These are phyloP conservation scores for Aegilops umbellulata DNA, from an alignment of 176 grass and related monocot genomes.

Conservation along the genomic window DNA sequence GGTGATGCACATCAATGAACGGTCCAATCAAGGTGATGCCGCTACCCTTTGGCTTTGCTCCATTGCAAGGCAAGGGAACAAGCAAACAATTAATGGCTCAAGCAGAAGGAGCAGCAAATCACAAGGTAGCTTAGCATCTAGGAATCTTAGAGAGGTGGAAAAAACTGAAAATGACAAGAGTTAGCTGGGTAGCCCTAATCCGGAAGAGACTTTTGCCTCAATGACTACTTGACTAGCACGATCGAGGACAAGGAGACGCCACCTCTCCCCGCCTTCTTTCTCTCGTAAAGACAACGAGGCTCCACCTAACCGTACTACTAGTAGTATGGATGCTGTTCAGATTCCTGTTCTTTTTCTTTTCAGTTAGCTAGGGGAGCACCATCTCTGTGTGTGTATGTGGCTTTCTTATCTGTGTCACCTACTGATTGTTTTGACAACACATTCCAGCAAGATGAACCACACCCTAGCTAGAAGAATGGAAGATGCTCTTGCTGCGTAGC, in stretches of 20 bases:
- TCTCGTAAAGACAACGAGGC: conserved; percentile 1
- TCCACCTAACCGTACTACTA: conserved; percentile 23
- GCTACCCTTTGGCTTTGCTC: background rate
- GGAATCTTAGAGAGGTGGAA: conserved; percentile 34
- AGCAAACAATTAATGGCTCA: background rate
- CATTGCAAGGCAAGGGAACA: conserved; percentile 8
- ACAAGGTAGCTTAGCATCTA: conserved; percentile 32
- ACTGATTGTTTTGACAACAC: conserved; percentile 31
- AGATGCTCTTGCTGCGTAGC: background rate
- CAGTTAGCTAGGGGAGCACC: conserved; percentile 12
- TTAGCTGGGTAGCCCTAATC: conserved; percentile 59
- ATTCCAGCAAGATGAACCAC: background rate
- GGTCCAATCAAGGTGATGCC: background rate
- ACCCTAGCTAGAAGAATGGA: background rate
- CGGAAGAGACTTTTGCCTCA: conserved; percentile 12
- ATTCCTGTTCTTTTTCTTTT: background rate
- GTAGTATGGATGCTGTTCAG: background rate
- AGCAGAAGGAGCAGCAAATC: background rate
- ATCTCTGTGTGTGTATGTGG: background rate
- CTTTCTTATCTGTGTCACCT: conserved; percentile 37
- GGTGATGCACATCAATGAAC: background rate
- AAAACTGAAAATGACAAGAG: conserved; percentile 40
- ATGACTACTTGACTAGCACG: conserved; percentile 10
- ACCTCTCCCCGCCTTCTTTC: background rate
- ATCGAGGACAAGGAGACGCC: conserved; percentile 23